Conservation (phyloP, 1,284 basidiomycete genomes). For the Heliocybe sulcata region DNA sequence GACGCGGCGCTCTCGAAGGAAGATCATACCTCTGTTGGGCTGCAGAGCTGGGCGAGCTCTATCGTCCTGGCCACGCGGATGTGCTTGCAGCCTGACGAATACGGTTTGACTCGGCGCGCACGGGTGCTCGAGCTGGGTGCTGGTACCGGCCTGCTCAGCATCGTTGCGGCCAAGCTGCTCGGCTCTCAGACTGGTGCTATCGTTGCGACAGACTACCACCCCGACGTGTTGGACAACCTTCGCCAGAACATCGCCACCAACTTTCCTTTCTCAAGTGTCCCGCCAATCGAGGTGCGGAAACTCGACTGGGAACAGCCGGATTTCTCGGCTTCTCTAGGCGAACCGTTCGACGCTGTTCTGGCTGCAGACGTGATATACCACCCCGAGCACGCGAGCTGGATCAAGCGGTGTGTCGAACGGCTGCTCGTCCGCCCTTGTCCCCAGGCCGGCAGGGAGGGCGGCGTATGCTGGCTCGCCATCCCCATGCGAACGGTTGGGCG, state of each 20-base stretch:
- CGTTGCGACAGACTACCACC: slow-evolving; percentile 80
- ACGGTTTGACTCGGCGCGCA: slow-evolving; percentile 27
- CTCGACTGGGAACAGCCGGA: slow-evolving; percentile 1
- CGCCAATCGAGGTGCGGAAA: slow-evolving; percentile 8
- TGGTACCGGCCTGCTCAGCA: slow-evolving; percentile 80
- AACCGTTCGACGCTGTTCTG: slow-evolving; percentile 44
- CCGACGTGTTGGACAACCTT: slow-evolving; percentile 71
- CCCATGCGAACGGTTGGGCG: slow-evolving; percentile 60
- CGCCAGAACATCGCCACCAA: slow-evolving; percentile 58
- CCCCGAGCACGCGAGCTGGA: slow-evolving; percentile 58
- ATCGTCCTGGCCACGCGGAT: slow-evolving; percentile 72
- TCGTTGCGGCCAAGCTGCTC: slow-evolving; percentile 59
- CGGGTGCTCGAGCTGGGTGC: slow-evolving; percentile 81
- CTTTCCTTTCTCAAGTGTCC: slow-evolving; percentile 22
- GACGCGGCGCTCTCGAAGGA: slow-evolving; percentile 64
- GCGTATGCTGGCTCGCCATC: slow-evolving; percentile 69
- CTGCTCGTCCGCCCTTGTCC: slow-evolving; percentile 31
- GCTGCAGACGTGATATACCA: slow-evolving; percentile 75
- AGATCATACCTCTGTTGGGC: slow-evolving; percentile 79
- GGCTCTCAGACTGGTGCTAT: slow-evolving; percentile 20
- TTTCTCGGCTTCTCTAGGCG: slow-evolving; percentile 29
- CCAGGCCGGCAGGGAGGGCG: slow-evolving; percentile 15
- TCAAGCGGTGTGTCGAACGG: slow-evolving; percentile 48
- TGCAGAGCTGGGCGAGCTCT: slow-evolving; percentile 85
- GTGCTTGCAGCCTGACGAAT: slow-evolving; percentile 44